Evolutionary conservation across 768 basidiomycete genomes (phyloP).

Genomic region (Daedalea quercina): DNA sequence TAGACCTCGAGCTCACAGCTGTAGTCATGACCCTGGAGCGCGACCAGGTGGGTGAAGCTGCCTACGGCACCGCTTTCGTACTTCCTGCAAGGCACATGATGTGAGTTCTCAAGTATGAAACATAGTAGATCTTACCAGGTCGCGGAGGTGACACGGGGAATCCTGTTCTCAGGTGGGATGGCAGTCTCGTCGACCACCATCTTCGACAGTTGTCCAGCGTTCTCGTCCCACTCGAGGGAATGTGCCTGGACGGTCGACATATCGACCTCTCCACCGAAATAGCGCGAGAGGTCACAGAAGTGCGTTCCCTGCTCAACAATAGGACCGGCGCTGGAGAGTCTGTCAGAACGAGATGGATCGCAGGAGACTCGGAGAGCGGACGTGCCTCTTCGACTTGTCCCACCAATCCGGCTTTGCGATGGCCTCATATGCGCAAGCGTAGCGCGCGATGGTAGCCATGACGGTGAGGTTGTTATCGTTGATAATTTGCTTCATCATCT

Average conservation of each 20-base stretch:
- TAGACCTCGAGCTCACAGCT: constrained; percentile 93
- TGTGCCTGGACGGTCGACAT: constrained; percentile 75
- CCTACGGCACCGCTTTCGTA: constrained; percentile 94
- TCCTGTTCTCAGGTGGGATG: constrained; percentile 82
- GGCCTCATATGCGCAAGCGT: constrained; percentile 80
- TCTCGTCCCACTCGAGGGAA: constrained; percentile 89
- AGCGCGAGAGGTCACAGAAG: constrained; percentile 94
- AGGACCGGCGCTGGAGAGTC: constrained; percentile 55
- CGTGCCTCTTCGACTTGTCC: constrained; percentile 80
- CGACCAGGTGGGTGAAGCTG: constrained; percentile 82
- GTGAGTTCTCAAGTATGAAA: no score
- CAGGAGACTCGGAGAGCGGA: constrained; percentile 1
- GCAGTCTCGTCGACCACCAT: constrained; percentile 78
- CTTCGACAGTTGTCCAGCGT: constrained; percentile 78
- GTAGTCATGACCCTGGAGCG: constrained; percentile 89
- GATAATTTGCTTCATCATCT: constrained; percentile 96
- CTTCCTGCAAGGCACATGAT: constrained; percentile 49
- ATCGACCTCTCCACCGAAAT: constrained; percentile 95
- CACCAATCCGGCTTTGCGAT: constrained; percentile 88
- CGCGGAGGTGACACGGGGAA: constrained; percentile 89
- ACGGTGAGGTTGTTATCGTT: constrained; percentile 90
- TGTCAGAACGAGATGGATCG: constrained; percentile 1
- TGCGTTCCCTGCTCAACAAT: constrained; percentile 93
- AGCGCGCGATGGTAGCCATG: constrained; percentile 94
- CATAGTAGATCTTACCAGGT: constrained; percentile 66